Evolutionary conservation across 352 stramenopile genomes (phyloP).

Genomic region (Pythium graminicola): DNA sequence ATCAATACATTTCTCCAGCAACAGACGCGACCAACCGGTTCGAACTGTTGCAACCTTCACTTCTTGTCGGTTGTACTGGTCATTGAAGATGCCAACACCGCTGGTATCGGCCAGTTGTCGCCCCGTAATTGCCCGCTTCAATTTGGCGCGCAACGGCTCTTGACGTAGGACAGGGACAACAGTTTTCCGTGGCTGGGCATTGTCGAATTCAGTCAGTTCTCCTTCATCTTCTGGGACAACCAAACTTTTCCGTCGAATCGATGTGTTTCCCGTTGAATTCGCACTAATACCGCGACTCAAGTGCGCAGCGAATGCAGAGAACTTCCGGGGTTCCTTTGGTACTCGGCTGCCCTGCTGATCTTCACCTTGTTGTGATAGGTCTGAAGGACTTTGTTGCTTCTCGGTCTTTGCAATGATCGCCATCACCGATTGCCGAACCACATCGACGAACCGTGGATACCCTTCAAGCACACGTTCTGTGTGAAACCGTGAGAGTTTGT

Average conservation of each 20-base stretch:
- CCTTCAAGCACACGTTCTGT: conserved; percentile 51
- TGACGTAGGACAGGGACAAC: neutral
- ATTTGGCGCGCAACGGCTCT: neutral
- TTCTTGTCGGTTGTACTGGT: conserved; percentile 16
- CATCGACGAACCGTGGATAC: conserved; percentile 35
- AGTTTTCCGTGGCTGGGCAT: neutral
- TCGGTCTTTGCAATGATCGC: conserved; percentile 21
- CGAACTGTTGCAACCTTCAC: neutral
- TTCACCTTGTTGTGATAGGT: neutral
- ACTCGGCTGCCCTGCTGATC: neutral
- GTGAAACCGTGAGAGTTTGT: conserved; percentile 62
- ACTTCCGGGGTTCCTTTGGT: neutral
- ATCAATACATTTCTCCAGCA: conserved; percentile 6
- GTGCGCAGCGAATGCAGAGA: conserved; percentile 16
- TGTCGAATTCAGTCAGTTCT: neutral
- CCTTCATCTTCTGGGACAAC: neutral
- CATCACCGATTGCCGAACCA: conserved; percentile 30
- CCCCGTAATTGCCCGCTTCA: conserved; percentile 9
- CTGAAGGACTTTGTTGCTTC: neutral
- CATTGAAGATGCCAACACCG: conserved; percentile 3
- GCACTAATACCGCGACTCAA: conserved; percentile 8
- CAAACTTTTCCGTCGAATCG: neutral
- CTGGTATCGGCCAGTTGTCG: neutral
- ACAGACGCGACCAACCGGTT: conserved; percentile 3
- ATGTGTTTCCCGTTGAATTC: neutral